phyloP scores from a whole-genome alignment of 108 stramenopile genomes.

The Thalassiosira profunda region DNA sequence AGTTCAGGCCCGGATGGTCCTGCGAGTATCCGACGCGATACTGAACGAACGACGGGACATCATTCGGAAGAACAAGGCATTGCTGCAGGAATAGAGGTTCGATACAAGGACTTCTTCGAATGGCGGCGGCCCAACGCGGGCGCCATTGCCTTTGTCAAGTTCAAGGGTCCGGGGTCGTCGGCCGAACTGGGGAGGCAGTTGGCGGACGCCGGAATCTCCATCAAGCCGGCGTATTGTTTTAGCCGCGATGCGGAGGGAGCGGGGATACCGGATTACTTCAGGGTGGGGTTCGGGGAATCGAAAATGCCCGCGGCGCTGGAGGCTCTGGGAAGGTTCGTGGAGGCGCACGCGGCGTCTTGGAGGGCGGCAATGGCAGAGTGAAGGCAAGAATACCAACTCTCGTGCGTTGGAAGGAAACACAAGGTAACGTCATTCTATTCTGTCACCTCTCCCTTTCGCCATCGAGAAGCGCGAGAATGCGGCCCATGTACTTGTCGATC shows the following conservation, averaged over 20 bases:
- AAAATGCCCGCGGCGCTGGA: constrained; percentile 64
- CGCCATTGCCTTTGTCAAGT: constrained; percentile 77
- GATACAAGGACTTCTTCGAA: constrained; percentile 57
- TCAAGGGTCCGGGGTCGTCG: no score
- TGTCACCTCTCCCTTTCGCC: no score
- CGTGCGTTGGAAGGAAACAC: no score
- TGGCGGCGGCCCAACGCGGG: constrained; percentile 75
- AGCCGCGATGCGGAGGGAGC: constrained; percentile 7
- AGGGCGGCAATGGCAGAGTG: background rate
- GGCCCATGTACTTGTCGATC: no score
- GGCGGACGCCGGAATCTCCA: constrained; percentile 59
- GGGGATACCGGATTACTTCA: constrained; percentile 71
- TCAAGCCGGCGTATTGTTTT: constrained; percentile 87
- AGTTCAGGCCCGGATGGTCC: constrained; percentile 75
- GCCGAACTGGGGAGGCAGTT: constrained; percentile 57
- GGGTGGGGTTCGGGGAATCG: constrained; percentile 78
- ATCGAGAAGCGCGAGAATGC: no score
- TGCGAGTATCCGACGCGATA: constrained; percentile 56
- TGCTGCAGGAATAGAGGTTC: constrained; percentile 56
- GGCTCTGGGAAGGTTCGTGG: constrained; percentile 51
- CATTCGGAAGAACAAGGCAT: constrained; percentile 60
- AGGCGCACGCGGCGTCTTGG: constrained; percentile 57
- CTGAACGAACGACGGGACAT: constrained; percentile 49
- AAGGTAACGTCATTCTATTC: no score
- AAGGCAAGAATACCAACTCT: background rate